Conservation (phyloP, 345 rosid genomes). For the Citrus reticulata region DNA sequence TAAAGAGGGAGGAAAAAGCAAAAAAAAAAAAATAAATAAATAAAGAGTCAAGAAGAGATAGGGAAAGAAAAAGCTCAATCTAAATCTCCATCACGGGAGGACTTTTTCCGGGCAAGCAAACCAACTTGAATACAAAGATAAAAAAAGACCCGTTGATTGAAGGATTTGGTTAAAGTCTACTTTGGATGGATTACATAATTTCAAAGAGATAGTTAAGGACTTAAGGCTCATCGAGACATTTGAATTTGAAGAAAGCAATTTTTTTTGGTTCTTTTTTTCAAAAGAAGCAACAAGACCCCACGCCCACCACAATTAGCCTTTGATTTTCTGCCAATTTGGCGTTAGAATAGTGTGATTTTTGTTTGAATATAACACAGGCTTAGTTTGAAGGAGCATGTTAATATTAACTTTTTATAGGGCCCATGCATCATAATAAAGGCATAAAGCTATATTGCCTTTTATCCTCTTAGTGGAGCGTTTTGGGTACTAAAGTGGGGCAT, state of each 20-base stretch:
- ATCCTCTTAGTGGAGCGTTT: neutral
- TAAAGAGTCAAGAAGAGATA: neutral
- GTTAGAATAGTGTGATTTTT: neutral
- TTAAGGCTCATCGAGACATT: neutral
- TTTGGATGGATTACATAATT: conserved; percentile 19
- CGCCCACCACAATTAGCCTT: conserved; percentile 15
- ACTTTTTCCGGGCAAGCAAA: neutral
- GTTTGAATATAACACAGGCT: conserved; percentile 12
- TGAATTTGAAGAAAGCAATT: neutral
- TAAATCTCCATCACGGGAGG: conserved; percentile 1
- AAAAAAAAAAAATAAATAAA: neutral
- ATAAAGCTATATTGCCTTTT: neutral
- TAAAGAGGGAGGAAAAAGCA: no score
- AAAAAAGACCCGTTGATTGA: neutral
- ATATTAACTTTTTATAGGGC: neutral
- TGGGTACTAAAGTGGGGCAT: conserved; percentile 4
- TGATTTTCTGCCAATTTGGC: conserved; percentile 10
- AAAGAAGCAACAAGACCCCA: neutral
- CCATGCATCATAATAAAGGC: neutral
- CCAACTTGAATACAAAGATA: neutral
- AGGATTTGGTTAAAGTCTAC: conserved; percentile 30
- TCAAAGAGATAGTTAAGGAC: conserved; percentile 13
- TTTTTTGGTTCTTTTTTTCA: rapidly evolving
- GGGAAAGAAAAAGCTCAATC: neutral
- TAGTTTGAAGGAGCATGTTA: neutral